A percentile compares a stretch with the other conserved stretches of the same genome.
Evolutionary conservation across 176 grass and related monocot genomes (phyloP).

Genomic region (Musa itinerans): DNA sequence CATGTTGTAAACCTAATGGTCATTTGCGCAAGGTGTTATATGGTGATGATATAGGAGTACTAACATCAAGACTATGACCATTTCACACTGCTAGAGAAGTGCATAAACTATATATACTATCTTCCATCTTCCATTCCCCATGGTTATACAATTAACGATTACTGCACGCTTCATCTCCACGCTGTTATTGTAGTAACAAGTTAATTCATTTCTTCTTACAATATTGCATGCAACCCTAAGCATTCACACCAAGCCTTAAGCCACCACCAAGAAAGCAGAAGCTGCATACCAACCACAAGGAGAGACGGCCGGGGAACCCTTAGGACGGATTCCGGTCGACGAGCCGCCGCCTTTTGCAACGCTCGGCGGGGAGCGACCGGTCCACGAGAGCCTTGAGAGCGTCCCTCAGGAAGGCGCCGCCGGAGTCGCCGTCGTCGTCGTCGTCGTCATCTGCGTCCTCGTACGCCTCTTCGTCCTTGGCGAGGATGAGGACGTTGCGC

Average conservation of each 20-base stretch:
- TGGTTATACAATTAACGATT: too few relatives aligned
- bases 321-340: not conserved
- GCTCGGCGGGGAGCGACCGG: not conserved
- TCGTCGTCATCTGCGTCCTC: not conserved
- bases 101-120: too few relatives aligned
- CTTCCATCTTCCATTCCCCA: too few relatives aligned
- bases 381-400: conserved; percentile 18
- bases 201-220: not conserved
- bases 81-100: too few relatives aligned
- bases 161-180: too few relatives aligned
- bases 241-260: not conserved
- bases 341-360: conserved; percentile 9
- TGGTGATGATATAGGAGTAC: too few relatives aligned
- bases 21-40: too few relatives aligned
- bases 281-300: too few relatives aligned
- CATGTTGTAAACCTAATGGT: too few relatives aligned
- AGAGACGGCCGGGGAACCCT: too few relatives aligned
- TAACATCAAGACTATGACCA: too few relatives aligned
- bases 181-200: too few relatives aligned
- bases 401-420: conserved; percentile 5
- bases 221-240: not conserved
- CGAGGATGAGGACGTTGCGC: conserved; percentile 15
- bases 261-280: not conserved
- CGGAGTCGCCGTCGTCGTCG: not conserved
- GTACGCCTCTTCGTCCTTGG: not conserved